These are phyloP conservation scores for Daphne laureola DNA, from an alignment of 441 rosid genomes.

Conservation along the genomic window DNA sequence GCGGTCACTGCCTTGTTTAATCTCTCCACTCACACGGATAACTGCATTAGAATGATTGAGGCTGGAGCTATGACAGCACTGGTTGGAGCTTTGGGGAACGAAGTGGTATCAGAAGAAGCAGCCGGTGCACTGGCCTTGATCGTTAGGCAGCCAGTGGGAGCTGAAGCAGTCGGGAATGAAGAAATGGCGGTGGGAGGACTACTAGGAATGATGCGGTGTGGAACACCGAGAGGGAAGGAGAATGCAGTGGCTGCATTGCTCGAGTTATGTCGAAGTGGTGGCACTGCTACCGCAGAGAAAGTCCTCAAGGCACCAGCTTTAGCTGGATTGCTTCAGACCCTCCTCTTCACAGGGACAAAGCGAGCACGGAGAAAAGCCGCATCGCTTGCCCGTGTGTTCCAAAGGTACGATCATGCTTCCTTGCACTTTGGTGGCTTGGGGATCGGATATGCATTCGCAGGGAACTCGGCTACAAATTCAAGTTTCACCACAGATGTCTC, in stretches of 20 bases:
- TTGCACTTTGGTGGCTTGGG: constrained; percentile 53
- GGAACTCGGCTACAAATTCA: constrained; percentile 40
- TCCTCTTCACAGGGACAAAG: constrained; percentile 83
- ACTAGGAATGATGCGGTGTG: constrained; percentile 75
- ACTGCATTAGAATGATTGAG: constrained; percentile 67
- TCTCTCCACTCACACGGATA: constrained; percentile 76
- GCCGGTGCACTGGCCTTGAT: constrained; percentile 80
- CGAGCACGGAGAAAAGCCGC: constrained; percentile 91
- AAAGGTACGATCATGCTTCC: constrained; percentile 57
- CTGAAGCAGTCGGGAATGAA: constrained; percentile 65
- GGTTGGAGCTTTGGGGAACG: constrained; percentile 55
- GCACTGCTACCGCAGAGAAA: constrained; percentile 56
- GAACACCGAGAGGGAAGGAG: constrained; percentile 89
- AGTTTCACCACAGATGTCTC: constrained; percentile 58
- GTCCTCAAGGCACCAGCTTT: constrained; percentile 77
- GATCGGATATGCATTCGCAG: constrained; percentile 53
- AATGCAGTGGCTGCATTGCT: constrained; percentile 95
- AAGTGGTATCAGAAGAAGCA: constrained; percentile 84
- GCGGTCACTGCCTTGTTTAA: constrained; percentile 87
- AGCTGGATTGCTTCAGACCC: constrained; percentile 62
- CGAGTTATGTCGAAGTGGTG: constrained; percentile 78
- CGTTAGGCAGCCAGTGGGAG: constrained; percentile 72
- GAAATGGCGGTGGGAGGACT: constrained; percentile 59
- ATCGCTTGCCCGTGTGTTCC: constrained; percentile 83
- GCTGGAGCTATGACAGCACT: constrained; percentile 67